Base-by-base conservation (phyloP, 352 stramenopile genomes). In the Globisporangium splendens region DNA sequence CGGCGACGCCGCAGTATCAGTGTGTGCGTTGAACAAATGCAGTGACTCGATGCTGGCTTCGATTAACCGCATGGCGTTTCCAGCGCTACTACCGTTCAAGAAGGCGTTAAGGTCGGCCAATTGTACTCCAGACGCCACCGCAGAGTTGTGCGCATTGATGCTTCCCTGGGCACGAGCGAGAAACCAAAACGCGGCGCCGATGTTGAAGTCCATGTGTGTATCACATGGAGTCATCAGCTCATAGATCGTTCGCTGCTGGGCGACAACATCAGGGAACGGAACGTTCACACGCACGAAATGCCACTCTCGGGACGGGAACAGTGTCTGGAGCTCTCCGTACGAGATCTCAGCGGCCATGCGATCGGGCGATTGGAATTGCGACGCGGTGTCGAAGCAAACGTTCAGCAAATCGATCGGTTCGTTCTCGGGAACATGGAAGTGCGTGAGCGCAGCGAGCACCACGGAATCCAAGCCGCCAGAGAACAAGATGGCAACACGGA, bases 131-230 rank as follows among this genome's bases (percentile, higher is more conserved):
- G 31, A 5, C n/a, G 18, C 10, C 10, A 15, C n/a, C 15, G 18
- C 18, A 0, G 48, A 13, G 20, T 62, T 31, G 20, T 44, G 63
- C 50, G 31, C 42, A 33, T 50, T 58, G 44, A 87, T 22, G 18
- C 61, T 54, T 33, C 88, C 84, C 3, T 60, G 43, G 15, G 89
- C 95, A 38, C 80, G 73, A 39, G 91, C 82, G 21, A 97, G 92
- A 72, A 98, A 98, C 89, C 89, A 98, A 62, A 99, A 93, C 22
- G 96, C 96, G 1, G 85, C 82, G 14, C 77, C 96, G 65, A 99
- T 98, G 70, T 99, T 99, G 44, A 99, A 97, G 76, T 99, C 96
- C 96, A 99, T 99, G 50, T 96, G 89, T 2, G 86, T 97, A 13
- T 87, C 78, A 42, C 93, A 86, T 21, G 96, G 90, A 55, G 68